Conservation (phyloP, 371 early-diverging fungal genomes). For the Saksenaea oblongispora region DNA sequence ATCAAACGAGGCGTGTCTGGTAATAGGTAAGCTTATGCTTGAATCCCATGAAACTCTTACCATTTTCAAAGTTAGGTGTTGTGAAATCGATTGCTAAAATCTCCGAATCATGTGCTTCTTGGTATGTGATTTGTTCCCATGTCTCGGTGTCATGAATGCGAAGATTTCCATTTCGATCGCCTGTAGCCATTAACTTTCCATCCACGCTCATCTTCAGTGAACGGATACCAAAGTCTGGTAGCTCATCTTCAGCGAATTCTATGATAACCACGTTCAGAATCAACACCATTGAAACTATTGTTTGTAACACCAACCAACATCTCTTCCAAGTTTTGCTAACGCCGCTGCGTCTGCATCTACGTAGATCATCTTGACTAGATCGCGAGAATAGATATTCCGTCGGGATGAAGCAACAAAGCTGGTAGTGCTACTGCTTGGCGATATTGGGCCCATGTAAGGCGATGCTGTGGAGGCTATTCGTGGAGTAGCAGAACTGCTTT, state of each 20-base stretch:
- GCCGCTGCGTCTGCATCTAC: conserved; percentile 52
- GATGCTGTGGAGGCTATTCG: neutral
- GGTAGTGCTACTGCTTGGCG: conserved; percentile 33
- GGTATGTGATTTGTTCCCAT: conserved; percentile 63
- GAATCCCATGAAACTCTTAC: conserved; percentile 11
- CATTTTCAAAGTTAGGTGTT: conserved; percentile 18
- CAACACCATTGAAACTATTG: neutral
- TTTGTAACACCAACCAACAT: conserved; percentile 28
- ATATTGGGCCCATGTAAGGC: conserved; percentile 4
- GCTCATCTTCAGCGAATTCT: conserved; percentile 40
- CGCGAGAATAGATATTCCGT: conserved; percentile 62
- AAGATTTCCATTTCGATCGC: conserved; percentile 79
- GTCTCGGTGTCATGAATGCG: conserved; percentile 62
- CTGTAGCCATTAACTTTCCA: conserved; percentile 71
- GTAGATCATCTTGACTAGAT: conserved; percentile 62
- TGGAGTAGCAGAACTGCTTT: conserved; percentile 12
- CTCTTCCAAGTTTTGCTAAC: conserved; percentile 34
- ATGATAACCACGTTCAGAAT: neutral
- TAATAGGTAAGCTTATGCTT: neutral
- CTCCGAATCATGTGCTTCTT: conserved; percentile 87
- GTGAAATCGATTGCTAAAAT: conserved; percentile 79
- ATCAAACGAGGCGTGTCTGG: conserved; percentile 52
- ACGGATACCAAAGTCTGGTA: conserved; percentile 68
- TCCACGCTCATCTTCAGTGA: conserved; percentile 70
- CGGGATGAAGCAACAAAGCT: conserved; percentile 22